Evolutionary conservation across 2,329 filamentous ascomycete species (phyloP).

Genomic region (Allantophomopsis lycopodina): DNA sequence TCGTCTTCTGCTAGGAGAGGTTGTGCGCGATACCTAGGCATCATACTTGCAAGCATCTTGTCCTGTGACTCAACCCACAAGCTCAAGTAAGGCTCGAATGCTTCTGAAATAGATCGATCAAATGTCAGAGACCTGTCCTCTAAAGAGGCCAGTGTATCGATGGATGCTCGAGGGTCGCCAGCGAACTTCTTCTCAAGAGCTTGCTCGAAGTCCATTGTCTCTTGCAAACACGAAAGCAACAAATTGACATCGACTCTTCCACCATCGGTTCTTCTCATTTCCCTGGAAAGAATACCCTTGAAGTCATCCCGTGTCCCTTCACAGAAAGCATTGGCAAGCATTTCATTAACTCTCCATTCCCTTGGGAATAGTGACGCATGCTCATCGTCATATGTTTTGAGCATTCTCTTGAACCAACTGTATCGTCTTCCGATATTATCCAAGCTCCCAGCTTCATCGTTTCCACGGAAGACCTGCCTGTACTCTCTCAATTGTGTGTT

Average conservation of each 20-base stretch:
- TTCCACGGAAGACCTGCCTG: constrained; percentile 86
- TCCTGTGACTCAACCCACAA: constrained; percentile 97
- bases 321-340: constrained; percentile 82
- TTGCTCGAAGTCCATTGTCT: constrained; percentile 95
- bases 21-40: constrained; percentile 78
- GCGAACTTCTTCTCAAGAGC: constrained; percentile 75
- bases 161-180: constrained; percentile 59
- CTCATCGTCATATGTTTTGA: constrained; percentile 92
- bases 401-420: constrained; percentile 90
- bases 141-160: constrained; percentile 74
- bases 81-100: constrained; percentile 93
- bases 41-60: constrained; percentile 68
- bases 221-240: constrained; percentile 76
- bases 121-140: constrained; percentile 69
- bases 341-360: constrained; percentile 82
- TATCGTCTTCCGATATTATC: constrained; percentile 95
- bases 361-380: constrained; percentile 78
- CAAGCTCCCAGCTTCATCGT: constrained; percentile 88
- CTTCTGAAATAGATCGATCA: constrained; percentile 83
- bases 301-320: constrained; percentile 94
- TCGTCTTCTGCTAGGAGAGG: constrained; percentile 72
- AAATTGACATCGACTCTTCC: constrained; percentile 81
- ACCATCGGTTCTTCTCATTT: constrained; percentile 66
- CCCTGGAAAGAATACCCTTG: constrained; percentile 79
- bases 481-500: constrained; percentile 96